Conservation (phyloP, 768 basidiomycete genomes). For the Pulveroboletus sp. region DNA sequence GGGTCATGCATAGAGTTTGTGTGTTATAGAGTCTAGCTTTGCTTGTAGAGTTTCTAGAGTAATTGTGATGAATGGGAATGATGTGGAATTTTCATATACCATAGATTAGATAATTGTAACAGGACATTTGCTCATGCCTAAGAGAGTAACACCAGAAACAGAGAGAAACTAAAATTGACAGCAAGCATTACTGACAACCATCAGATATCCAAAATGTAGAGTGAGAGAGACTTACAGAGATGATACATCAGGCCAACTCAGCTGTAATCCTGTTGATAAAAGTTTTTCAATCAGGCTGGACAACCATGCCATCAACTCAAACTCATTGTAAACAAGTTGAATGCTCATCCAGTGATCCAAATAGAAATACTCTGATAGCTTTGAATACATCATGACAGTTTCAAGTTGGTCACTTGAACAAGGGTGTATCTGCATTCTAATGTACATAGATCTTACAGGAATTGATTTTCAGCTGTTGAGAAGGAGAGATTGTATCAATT, state of each 20-base stretch:
- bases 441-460: constrained; percentile 12
- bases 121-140: too few species aligned
- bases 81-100: too few species aligned
- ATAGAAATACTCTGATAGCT: background rate
- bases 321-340: constrained; percentile 11
- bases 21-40: too few species aligned
- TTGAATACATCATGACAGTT: background rate
- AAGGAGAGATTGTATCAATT: background rate
- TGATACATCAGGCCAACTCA: constrained; percentile 11
- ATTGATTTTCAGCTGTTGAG: constrained; percentile 14
- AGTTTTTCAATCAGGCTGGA: constrained; percentile 12
- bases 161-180: constrained; percentile 16
- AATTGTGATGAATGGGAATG: too few species aligned
- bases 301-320: constrained; percentile 11
- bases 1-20: too few species aligned
- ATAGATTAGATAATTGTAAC: too few species aligned
- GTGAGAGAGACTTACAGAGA: constrained; percentile 2
- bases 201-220: background rate
- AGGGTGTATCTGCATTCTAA: constrained; percentile 7
- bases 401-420: constrained; percentile 10
- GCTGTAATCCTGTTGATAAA: constrained; percentile 5
- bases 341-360: constrained; percentile 7
- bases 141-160: constrained; percentile 2
- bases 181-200: constrained; percentile 12
- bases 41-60: too few species aligned